Percentiles rank a stretch among this genome's conserved stretches.
These are phyloP conservation scores for Elaeis guineensis DNA, from an alignment of 176 grass and related monocot species.

Conservation along the genomic window DNA sequence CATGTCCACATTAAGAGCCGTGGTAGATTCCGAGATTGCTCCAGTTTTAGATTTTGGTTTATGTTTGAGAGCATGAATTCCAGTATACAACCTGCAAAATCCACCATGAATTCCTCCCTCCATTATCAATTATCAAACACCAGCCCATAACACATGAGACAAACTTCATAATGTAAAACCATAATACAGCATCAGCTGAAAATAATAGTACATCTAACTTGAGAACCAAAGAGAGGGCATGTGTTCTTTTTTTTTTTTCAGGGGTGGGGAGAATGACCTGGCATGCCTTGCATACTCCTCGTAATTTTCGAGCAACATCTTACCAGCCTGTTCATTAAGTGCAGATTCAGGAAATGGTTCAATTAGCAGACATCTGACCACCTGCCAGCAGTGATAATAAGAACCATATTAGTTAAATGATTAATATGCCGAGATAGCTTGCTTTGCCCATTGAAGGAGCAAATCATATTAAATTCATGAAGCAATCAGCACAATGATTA, in stretches of 20 bases:
- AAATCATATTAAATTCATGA: too few species aligned
- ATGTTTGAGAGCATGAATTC: constrained; percentile 67
- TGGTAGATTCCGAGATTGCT: constrained; percentile 71
- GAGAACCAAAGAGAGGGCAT: neutral
- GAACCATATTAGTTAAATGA: neutral
- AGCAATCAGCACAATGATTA: too few species aligned
- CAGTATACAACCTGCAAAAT: constrained; percentile 52
- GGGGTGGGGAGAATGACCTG: constrained; percentile 28
- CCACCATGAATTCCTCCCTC: neutral
- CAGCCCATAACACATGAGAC: too few species aligned
- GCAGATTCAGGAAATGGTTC: constrained; percentile 95
- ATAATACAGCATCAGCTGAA: too few species aligned
- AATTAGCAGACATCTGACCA: constrained; percentile 86
- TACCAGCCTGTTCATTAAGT: constrained; percentile 92
- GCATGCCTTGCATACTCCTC: constrained; percentile 80
- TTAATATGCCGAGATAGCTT: too few species aligned
- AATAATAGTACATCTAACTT: too few species aligned
- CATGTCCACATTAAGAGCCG: constrained; percentile 50
- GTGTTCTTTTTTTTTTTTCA: too few species aligned
- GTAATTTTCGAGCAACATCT: constrained; percentile 87
- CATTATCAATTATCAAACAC: neutral
- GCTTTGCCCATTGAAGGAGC: too few species aligned
- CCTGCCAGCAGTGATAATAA: constrained; percentile 30
- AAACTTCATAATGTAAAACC: too few species aligned
- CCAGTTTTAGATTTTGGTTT: constrained; percentile 59